Evolutionary conservation across 768 basidiomycete genomes (phyloP).

Genomic region (Lactarius vividus): DNA sequence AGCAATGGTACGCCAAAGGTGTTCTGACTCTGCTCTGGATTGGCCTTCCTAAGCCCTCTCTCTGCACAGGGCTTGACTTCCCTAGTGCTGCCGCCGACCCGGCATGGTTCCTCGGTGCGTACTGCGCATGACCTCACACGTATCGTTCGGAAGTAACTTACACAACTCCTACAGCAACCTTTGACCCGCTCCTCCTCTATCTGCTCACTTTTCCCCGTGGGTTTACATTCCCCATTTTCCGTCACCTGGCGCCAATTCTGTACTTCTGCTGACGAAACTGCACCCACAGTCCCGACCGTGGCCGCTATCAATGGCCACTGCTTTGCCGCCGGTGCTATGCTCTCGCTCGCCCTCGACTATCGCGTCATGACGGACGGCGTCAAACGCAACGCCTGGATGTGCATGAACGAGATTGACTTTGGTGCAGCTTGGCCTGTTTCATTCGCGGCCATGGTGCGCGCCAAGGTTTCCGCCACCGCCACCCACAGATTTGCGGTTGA

Average conservation of each 20-base stretch:
- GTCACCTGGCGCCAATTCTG: neutral
- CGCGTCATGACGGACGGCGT: constrained; percentile 84
- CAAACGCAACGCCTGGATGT: constrained; percentile 76
- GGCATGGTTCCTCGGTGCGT: constrained; percentile 64
- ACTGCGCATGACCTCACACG: neutral
- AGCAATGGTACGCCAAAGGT: constrained; percentile 58
- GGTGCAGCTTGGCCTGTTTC: constrained; percentile 78
- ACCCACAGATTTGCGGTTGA: constrained; percentile 76
- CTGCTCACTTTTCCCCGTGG: constrained; percentile 75
- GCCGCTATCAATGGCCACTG: constrained; percentile 83
- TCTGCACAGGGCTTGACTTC: constrained; percentile 58
- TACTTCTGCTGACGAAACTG: neutral
- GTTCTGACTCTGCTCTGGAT: neutral
- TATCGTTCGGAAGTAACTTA: neutral
- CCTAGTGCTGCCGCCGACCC: constrained; percentile 49
- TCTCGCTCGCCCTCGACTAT: constrained; percentile 83
- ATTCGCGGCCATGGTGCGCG: constrained; percentile 58
- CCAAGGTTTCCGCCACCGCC: constrained; percentile 61
- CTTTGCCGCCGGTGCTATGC: constrained; percentile 80
- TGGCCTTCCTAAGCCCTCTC: neutral
- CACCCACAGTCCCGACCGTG: constrained; percentile 62
- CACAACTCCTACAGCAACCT: constrained; percentile 31
- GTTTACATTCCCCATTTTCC: constrained; percentile 28
- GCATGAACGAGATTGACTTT: constrained; percentile 91
- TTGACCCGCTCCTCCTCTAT: constrained; percentile 67